Conservation (phyloP, 2,329 filamentous ascomycete genomes). For the Paraconiothyrium sp. region DNA sequence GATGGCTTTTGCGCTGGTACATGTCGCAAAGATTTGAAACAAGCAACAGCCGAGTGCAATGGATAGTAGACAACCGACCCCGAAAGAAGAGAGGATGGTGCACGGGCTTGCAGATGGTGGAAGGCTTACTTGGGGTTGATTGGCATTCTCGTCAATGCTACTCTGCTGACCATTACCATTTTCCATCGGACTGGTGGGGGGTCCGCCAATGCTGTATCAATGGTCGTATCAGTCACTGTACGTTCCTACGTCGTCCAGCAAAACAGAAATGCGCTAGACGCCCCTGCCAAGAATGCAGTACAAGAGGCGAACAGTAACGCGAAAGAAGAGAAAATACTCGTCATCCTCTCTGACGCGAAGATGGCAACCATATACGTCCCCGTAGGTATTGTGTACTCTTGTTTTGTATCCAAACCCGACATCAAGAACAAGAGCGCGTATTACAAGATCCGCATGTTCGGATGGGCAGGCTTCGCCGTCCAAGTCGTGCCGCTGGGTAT, state of each 20-base stretch:
- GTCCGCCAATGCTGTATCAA: slow-evolving; percentile 7
- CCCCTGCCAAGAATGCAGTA: neutral
- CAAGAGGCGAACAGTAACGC: neutral
- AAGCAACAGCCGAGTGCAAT: too few species aligned
- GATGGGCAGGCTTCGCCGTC: too few species aligned
- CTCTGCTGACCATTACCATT: too few species aligned
- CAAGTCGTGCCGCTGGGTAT: slow-evolving; percentile 9
- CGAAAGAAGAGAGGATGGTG: too few species aligned
- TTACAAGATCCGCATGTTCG: slow-evolving; percentile 9
- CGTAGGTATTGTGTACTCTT: neutral
- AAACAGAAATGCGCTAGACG: slow-evolving; percentile 9
- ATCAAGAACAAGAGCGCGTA: neutral
- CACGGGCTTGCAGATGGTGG: too few species aligned
- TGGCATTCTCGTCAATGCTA: too few species aligned
- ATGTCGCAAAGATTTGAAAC: too few species aligned
- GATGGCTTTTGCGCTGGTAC: too few species aligned
- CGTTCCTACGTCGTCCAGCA: slow-evolving; percentile 5
- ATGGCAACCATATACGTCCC: slow-evolving; percentile 11
- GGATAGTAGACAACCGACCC: too few species aligned
- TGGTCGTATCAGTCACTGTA: slow-evolving; percentile 10
- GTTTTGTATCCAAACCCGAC: slow-evolving; percentile 7
- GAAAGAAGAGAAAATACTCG: slow-evolving; percentile 5
- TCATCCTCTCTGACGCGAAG: slow-evolving; percentile 10
- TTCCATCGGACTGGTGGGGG: too few species aligned
- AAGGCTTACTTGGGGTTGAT: too few species aligned